These are phyloP conservation scores for Pythium insidiosum DNA, from an alignment of 352 stramenopile species.

Conservation along the genomic window DNA sequence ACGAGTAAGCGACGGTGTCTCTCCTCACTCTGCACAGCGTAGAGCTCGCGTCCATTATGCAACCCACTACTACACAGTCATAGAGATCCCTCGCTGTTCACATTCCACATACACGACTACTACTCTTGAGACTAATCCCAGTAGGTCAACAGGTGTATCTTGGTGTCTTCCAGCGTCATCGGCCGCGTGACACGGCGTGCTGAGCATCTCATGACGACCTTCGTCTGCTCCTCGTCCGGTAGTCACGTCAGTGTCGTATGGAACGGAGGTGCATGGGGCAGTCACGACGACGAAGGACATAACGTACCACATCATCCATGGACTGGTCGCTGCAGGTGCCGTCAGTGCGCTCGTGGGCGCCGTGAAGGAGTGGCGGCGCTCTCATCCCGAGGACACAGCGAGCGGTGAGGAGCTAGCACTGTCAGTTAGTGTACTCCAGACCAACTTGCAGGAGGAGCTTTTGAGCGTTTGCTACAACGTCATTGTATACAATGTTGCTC, in stretches of 20 bases:
- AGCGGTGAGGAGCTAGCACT: conserved; percentile 38
- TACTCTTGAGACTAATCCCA: too few relatives aligned
- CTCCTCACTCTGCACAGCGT: neutral
- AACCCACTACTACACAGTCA: too few relatives aligned
- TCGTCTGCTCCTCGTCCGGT: neutral
- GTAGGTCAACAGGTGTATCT: too few relatives aligned
- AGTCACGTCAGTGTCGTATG: neutral
- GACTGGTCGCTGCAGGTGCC: conserved; percentile 60
- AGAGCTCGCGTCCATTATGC: too few relatives aligned
- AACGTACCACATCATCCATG: conserved; percentile 40
- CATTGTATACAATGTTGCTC: too few relatives aligned
- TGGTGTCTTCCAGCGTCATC: conserved; percentile 22
- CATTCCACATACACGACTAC: too few relatives aligned
- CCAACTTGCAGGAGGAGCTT: conserved; percentile 48
- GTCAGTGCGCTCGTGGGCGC: conserved; percentile 60
- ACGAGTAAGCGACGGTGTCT: conserved; percentile 2
- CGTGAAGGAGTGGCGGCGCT: conserved; percentile 83
- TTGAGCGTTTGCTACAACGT: conserved; percentile 58
- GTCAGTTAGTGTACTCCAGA: conserved; percentile 68
- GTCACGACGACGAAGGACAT: conserved; percentile 22
- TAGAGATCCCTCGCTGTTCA: too few relatives aligned
- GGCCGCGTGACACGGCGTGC: conserved; percentile 23
- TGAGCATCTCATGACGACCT: neutral
- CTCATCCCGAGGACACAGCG: conserved; percentile 18
- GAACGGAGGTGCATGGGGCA: conserved; percentile 1